These are phyloP conservation scores for Lecanicillium sp. DNA, from an alignment of 2,329 filamentous ascomycete species.

Conservation along the genomic window DNA sequence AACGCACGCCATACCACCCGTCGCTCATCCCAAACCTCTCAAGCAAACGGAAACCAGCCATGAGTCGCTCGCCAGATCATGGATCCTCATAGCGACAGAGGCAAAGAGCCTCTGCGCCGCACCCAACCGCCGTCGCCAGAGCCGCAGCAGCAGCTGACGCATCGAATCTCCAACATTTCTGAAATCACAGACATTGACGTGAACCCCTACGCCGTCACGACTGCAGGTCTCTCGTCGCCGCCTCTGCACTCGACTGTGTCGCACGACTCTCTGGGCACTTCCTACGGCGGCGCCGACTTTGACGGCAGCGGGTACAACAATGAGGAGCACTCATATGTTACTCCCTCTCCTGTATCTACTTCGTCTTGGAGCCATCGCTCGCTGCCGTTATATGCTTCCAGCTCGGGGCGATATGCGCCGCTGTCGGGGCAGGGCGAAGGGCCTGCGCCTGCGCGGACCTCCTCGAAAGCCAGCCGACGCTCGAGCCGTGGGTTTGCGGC, in stretches of 20 bases:
- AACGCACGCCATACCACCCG: no score
- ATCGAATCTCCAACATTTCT: slow-evolving; percentile 25
- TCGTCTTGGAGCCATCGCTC: slow-evolving; percentile 5
- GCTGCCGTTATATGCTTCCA: background rate
- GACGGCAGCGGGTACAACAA: background rate
- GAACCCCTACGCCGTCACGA: slow-evolving; percentile 17
- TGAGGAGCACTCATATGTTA: background rate
- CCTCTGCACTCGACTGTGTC: slow-evolving; percentile 27
- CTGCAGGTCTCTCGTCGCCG: slow-evolving; percentile 2
- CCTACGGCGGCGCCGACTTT: slow-evolving; percentile 9
- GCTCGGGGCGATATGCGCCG: slow-evolving; percentile 5
- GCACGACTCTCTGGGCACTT: slow-evolving; percentile 30
- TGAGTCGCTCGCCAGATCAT: slow-evolving; percentile 17
- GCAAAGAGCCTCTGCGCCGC: slow-evolving; percentile 19
- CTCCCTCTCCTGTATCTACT: background rate
- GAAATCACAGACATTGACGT: slow-evolving; percentile 20
- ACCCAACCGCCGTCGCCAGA: background rate
- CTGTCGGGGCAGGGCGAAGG: slow-evolving; percentile 2
- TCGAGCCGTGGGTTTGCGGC: slow-evolving; percentile 16
- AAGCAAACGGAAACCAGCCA: slow-evolving; percentile 9
- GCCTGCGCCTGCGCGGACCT: slow-evolving; percentile 4
- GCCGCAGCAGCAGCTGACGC: slow-evolving; percentile 16
- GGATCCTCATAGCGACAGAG: slow-evolving; percentile 21
- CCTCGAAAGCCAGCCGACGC: slow-evolving; percentile 17
- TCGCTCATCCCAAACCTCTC: no score